phyloP scores from a whole-genome alignment of 441 rosid genomes.

The Croton setiger region DNA sequence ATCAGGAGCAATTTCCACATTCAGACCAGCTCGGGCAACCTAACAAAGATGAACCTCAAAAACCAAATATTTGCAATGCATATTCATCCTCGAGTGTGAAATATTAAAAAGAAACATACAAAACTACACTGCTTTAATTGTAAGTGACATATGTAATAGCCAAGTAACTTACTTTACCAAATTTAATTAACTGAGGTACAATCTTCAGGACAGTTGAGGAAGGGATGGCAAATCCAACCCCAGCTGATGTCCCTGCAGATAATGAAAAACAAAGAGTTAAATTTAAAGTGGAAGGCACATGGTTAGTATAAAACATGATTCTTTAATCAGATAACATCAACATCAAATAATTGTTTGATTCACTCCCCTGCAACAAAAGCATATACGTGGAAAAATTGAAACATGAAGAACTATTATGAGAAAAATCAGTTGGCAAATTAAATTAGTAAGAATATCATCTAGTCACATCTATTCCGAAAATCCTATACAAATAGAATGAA shows the following conservation, averaged over 20 bases:
- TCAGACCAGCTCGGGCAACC: constrained; percentile 84
- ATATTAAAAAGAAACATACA: constrained; percentile 8
- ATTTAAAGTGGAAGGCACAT: background rate
- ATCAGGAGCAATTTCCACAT: constrained; percentile 86
- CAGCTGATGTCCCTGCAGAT: constrained; percentile 85
- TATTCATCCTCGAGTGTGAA: background rate
- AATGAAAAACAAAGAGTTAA: constrained; percentile 10
- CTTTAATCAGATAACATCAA: background rate
- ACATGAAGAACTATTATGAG: background rate
- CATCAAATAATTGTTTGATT: too few relatives aligned
- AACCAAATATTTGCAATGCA: background rate
- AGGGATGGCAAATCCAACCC: constrained; percentile 96
- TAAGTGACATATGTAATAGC: background rate
- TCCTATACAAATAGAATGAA: background rate
- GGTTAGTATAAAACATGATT: background rate
- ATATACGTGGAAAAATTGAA: background rate
- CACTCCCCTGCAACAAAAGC: too few relatives aligned
- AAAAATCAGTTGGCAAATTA: background rate
- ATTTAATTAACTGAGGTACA: constrained; percentile 81
- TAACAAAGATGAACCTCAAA: constrained; percentile 24
- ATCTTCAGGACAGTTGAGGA: constrained; percentile 85
- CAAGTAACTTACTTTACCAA: constrained; percentile 64
- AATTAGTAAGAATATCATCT: background rate
- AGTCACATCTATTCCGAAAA: too few relatives aligned
- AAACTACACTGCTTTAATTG: background rate